A percentile compares a stretch with the other conserved stretches of the same genome.
These are phyloP conservation scores for Cyclotella sp. DNA, from an alignment of 108 stramenopile genomes.

Conservation along the genomic window DNA sequence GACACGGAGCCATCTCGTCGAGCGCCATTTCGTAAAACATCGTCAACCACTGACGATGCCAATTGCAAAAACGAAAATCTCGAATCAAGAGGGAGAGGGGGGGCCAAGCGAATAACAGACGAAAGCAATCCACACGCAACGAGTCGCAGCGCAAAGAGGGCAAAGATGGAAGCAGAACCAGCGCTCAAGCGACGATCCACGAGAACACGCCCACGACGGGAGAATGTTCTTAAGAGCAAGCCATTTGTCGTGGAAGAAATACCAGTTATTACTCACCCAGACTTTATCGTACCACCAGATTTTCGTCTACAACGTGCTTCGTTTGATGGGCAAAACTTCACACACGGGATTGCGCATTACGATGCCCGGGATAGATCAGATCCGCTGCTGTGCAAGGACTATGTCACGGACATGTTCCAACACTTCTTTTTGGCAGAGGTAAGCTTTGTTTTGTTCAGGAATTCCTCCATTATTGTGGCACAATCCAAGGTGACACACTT, in stretches of 20 bases:
- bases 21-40: slow-evolving; percentile 11
- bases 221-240: not conserved
- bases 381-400: slow-evolving; percentile 49
- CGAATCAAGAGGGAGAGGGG: slow-evolving; percentile 23
- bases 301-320: slow-evolving; percentile 37
- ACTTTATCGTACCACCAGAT: slow-evolving; percentile 40
- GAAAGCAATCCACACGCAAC: slow-evolving; percentile 18
- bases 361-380: slow-evolving; percentile 42
- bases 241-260: slow-evolving; percentile 1
- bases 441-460: slow-evolving; percentile 22
- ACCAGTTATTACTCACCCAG: slow-evolving; percentile 13
- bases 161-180: slow-evolving; percentile 9
- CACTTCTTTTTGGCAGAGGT: slow-evolving; percentile 77
- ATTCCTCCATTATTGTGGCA: not conserved
- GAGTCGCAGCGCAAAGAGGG: slow-evolving; percentile 21
- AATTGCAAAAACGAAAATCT: slow-evolving; percentile 10
- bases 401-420: slow-evolving; percentile 89
- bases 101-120: slow-evolving; percentile 17
- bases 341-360: slow-evolving; percentile 51
- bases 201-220: not conserved
- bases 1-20: slow-evolving; percentile 15
- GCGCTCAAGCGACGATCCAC: not conserved
- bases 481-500: not conserved
- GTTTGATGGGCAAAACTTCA: slow-evolving; percentile 38
- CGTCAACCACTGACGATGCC: slow-evolving; percentile 4